Conservation (phyloP, 768 basidiomycete genomes). For the Rhizopogon sp. region DNA sequence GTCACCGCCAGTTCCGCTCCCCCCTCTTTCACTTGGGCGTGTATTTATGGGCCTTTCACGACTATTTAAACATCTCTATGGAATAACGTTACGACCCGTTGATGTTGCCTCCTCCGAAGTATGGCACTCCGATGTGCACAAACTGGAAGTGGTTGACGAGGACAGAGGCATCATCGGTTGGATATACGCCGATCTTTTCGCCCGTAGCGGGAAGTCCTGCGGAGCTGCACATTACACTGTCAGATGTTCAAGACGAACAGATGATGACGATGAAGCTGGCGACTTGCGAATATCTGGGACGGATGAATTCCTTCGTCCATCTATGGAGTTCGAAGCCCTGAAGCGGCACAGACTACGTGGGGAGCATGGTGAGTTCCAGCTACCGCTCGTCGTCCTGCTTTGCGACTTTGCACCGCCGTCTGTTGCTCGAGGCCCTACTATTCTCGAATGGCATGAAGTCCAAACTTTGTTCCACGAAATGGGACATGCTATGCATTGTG, state of each 20-base stretch:
- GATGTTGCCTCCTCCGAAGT: conserved; percentile 71
- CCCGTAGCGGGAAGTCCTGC: conserved; percentile 75
- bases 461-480: conserved; percentile 96
- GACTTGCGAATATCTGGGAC: conserved; percentile 46
- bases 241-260: conserved; percentile 86
- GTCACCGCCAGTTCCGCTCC: conserved; percentile 67
- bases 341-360: conserved; percentile 57
- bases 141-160: conserved; percentile 92
- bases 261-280: conserved; percentile 77
- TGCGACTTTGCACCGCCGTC: conserved; percentile 79
- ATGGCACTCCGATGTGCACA: conserved; percentile 86
- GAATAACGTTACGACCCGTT: conserved; percentile 73
- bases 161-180: conserved; percentile 82
- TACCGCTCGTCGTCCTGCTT: conserved; percentile 87
- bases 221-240: conserved; percentile 99
- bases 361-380: conserved; percentile 69
- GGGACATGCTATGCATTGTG: conserved; percentile 99
- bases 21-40: conserved; percentile 81
- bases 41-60: conserved; percentile 89
- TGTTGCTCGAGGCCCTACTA: conserved; percentile 55
- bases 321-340: conserved; percentile 57
- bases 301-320: conserved; percentile 40
- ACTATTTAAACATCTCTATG: conserved; percentile 83
- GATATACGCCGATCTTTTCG: conserved; percentile 93
- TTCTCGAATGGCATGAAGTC: conserved; percentile 90